phyloP scores from a whole-genome alignment of 2,329 filamentous ascomycete species.

The Cyphellophora europaea region DNA sequence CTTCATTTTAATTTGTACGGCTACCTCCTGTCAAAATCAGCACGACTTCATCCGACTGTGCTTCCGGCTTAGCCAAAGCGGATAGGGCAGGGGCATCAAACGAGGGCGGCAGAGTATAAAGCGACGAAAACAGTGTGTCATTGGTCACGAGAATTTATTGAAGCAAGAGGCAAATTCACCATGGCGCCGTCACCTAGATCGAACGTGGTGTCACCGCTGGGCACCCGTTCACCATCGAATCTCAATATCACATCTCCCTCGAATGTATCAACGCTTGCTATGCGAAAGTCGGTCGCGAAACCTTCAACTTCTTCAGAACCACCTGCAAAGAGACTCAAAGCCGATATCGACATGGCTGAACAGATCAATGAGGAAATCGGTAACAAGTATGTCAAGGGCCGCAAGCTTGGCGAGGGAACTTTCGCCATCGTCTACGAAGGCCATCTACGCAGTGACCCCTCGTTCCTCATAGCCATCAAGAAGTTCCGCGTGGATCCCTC shows the following conservation, averaged over 20 bases:
- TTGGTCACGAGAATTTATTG: too few relatives aligned
- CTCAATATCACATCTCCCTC: slow-evolving; percentile 24
- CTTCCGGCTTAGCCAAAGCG: too few relatives aligned
- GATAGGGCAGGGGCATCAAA: too few relatives aligned
- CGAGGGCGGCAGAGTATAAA: too few relatives aligned
- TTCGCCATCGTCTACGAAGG: slow-evolving; percentile 94
- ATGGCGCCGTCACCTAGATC: too few relatives aligned
- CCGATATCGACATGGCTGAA: slow-evolving; percentile 48
- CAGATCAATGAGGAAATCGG: slow-evolving; percentile 75
- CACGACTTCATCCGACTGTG: too few relatives aligned
- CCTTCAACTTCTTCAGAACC: slow-evolving; percentile 12
- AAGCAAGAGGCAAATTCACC: too few relatives aligned
- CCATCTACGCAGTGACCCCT: slow-evolving; percentile 63
- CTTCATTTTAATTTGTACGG: too few relatives aligned
- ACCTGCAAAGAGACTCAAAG: slow-evolving; percentile 10
- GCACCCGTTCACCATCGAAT: slow-evolving; percentile 27
- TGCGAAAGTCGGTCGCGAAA: slow-evolving; percentile 22
- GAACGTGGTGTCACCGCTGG: slow-evolving; percentile 35
- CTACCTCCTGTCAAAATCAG: too few relatives aligned
- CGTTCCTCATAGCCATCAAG: slow-evolving; percentile 62
- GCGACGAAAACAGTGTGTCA: too few relatives aligned
- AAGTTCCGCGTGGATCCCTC: slow-evolving; percentile 42
- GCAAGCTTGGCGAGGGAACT: slow-evolving; percentile 89
- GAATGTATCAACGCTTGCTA: slow-evolving; percentile 20
- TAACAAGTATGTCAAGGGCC: slow-evolving; percentile 84